Percentiles rank a stretch among this genome's conserved stretches.
These are phyloP conservation scores for Cyclotella cryptica DNA, from an alignment of 108 stramenopile species.

Conservation along the genomic window DNA sequence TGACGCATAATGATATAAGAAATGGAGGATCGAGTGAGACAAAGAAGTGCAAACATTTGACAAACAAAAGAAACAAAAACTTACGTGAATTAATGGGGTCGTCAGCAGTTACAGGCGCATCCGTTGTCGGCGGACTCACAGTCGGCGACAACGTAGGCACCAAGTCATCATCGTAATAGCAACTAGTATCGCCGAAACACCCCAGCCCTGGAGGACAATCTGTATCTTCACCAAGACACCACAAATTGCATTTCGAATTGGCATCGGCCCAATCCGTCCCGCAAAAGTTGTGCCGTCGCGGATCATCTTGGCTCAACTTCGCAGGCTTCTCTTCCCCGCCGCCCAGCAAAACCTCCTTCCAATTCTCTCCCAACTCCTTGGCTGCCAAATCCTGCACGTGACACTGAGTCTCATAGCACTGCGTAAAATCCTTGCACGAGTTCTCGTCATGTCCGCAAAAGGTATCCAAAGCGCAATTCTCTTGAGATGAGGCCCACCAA, in stretches of 20 bases:
- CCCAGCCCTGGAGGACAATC: slow-evolving; percentile 14
- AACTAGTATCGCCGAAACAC: slow-evolving; percentile 22
- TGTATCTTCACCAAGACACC: slow-evolving; percentile 24
- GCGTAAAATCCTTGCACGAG: not conserved
- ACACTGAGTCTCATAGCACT: slow-evolving; percentile 26
- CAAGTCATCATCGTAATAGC: slow-evolving; percentile 32
- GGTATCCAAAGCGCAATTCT: slow-evolving; percentile 11
- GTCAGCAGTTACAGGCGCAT: not conserved
- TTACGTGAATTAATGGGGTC: slow-evolving; percentile 6
- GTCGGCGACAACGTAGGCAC: slow-evolving; percentile 2
- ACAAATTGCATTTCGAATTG: not conserved
- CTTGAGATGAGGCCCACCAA: slow-evolving; percentile 18
- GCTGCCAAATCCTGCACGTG: slow-evolving; percentile 18
- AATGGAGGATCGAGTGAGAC: not conserved
- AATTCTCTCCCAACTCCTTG: slow-evolving; percentile 4
- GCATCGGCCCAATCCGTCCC: slow-evolving; percentile 18
- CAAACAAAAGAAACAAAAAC: slow-evolving; percentile 7
- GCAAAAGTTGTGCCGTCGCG: slow-evolving; percentile 20
- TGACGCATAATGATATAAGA: not conserved
- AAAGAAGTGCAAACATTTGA: not conserved
- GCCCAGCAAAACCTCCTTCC: slow-evolving; percentile 1
- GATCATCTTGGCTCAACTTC: slow-evolving; percentile 6
- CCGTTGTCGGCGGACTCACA: not conserved
- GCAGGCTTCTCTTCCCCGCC: not conserved
- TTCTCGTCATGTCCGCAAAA: slow-evolving; percentile 7